Evolutionary conservation across 768 basidiomycete species (phyloP), one percentile per base, ranked within the genome.

Genomic region (Trametes meyenii): DNA sequence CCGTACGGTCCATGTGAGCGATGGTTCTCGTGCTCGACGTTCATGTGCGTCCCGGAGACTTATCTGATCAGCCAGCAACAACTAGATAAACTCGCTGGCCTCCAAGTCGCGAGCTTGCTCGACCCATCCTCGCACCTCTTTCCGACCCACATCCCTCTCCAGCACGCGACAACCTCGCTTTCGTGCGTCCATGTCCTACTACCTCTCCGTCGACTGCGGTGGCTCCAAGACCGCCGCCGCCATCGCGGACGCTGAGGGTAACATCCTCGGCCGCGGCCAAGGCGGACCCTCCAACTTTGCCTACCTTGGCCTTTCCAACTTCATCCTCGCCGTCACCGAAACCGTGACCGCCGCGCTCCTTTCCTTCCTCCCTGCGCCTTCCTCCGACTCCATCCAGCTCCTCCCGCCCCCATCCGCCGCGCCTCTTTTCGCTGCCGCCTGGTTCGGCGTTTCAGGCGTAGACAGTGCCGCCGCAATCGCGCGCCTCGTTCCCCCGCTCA

Each of bases 221-320:
- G 94, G 92, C 21, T 91, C 91, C 45, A 96, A 96, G 77, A 94
- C 94, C 11, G 83, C 88, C 26, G 90, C 83, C 6, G 90, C 83
- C 61, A 84, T 96, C 72, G 79, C 80, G 61, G 79, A 87, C 70
- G 66, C 70, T 19, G 64, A 78, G 2, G 89, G 92, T 63, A 73
- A 75, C 5, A 81, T 92, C 66, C 60, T 92, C 45, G 87, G 86
- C 1, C 86, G 88, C 45, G 90, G 85, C 1, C 72, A 78, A 17
- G 86, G 85, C 8, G 92, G 92, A 2, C 89, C 91, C 0, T 94
- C 93, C 66, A 96, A 96, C 74, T 90, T 90, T 74, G 82, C 91
- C 23, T 92, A 92, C 75, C 85, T 93, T 68, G 80, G 87, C 35
- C 69, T 84, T 17, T 74, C 81, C n/a, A 80, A 76, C 38, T 92